Conservation (phyloP, 768 basidiomycete species). For the Pulveroboletus sp. region DNA sequence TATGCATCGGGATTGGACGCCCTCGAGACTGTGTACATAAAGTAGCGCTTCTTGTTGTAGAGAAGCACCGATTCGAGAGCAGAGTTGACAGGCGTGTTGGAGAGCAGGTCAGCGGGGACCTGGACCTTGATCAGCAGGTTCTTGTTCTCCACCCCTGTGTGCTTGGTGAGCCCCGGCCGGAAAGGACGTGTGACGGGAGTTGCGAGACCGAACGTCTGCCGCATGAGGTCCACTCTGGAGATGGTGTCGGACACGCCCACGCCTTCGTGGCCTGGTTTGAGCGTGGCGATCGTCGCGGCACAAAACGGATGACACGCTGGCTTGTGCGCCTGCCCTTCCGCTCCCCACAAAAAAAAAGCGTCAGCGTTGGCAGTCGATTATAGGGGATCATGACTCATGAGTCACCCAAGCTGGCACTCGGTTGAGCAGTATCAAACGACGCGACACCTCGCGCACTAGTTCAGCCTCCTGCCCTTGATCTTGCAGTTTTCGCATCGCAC, state of each 20-base stretch:
- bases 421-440: conserved; percentile 48
- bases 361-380: too few relatives aligned
- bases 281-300: conserved; percentile 38
- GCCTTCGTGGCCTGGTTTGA: conserved; percentile 40
- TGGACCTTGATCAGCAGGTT: conserved; percentile 52
- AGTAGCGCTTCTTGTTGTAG: conserved; percentile 51
- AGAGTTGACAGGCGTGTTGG: conserved; percentile 1
- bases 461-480: conserved; percentile 30
- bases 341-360: background rate
- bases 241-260: conserved; percentile 8
- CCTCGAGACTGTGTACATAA: conserved; percentile 41
- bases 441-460: conserved; percentile 42
- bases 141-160: conserved; percentile 31
- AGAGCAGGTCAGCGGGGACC: conserved; percentile 29
- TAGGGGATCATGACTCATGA: too few relatives aligned
- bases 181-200: conserved; percentile 15
- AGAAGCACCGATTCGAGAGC: conserved; percentile 34
- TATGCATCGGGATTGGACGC: conserved; percentile 35
- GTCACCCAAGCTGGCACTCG: conserved; percentile 47
- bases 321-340: conserved; percentile 47
- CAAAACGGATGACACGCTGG: conserved; percentile 42
- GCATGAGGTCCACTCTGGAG: conserved; percentile 29
- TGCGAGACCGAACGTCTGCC: conserved; percentile 27
- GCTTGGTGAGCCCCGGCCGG: conserved; percentile 20
- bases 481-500: conserved; percentile 41